Evolutionary conservation across 257 asterid species (phyloP).

Genomic region (Linaria vulgaris): DNA sequence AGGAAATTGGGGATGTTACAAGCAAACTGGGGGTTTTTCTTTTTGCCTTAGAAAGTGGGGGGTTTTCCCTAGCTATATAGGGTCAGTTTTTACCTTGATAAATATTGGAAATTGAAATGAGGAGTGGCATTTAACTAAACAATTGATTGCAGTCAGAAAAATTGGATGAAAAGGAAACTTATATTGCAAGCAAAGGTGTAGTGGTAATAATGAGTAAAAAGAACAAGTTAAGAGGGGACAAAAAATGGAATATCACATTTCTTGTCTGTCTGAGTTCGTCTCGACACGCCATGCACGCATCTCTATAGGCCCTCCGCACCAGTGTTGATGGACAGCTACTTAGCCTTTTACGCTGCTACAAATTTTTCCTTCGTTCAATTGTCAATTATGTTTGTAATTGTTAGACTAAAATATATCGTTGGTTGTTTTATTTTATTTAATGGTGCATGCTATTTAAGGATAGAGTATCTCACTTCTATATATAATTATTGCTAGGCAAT

Average conservation of each 20-base stretch:
- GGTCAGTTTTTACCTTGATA: neutral
- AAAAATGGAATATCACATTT: conserved; percentile 15
- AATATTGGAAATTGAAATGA: conserved; percentile 29
- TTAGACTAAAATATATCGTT: too few species aligned
- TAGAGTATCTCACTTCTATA: too few species aligned
- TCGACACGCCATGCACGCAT: conserved; percentile 8
- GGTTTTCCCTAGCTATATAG: conserved; percentile 10
- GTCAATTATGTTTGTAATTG: too few species aligned
- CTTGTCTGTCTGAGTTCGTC: conserved; percentile 5
- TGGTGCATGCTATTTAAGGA: too few species aligned
- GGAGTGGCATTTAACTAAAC: too few species aligned
- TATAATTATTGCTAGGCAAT: too few species aligned
- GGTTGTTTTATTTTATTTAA: too few species aligned
- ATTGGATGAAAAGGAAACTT: neutral
- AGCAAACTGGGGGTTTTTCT: neutral
- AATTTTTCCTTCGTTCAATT: too few species aligned
- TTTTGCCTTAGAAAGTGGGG: conserved; percentile 35
- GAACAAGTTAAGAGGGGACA: neutral
- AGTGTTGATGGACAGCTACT: too few species aligned
- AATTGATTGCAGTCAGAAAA: conserved; percentile 4
- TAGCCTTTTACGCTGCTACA: too few species aligned
- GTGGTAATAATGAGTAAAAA: neutral
- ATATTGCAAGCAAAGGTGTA: neutral
- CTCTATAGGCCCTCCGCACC: neutral
- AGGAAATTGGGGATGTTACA: neutral